Conservation (phyloP, 192 early-diverging fungal species). For the Backusella psychrophila region DNA sequence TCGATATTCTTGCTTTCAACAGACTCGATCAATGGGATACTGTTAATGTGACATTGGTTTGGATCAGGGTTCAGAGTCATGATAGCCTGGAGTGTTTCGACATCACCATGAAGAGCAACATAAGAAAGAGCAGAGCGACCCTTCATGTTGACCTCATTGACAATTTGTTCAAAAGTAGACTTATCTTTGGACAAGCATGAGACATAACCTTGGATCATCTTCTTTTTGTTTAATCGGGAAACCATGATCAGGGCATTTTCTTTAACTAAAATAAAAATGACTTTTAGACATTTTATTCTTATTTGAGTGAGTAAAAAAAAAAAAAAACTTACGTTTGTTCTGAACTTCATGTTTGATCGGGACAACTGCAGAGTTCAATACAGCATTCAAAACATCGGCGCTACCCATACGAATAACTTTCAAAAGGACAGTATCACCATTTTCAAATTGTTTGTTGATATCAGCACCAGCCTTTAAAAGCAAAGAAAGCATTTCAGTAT, state of each 20-base stretch:
- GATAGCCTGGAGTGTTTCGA: constrained; percentile 5
- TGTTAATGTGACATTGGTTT: background rate
- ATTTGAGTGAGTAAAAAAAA: background rate
- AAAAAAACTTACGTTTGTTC: constrained; percentile 5
- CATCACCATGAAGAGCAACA: background rate
- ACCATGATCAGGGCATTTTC: constrained; percentile 9
- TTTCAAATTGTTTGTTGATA: constrained; percentile 19
- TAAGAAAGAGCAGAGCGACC: constrained; percentile 8
- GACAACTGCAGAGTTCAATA: background rate
- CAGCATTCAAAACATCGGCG: background rate
- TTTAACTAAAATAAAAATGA: constrained; percentile 6
- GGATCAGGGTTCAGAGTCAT: constrained; percentile 16
- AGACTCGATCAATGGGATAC: constrained; percentile 23
- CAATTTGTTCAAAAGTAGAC: background rate
- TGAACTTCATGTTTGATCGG: background rate
- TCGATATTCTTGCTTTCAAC: constrained; percentile 7
- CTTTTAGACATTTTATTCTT: background rate
- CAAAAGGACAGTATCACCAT: constrained; percentile 23
- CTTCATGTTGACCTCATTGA: constrained; percentile 18
- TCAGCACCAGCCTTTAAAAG: constrained; percentile 29
- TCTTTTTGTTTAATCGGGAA: background rate
- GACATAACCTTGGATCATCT: background rate
- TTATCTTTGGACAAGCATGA: background rate
- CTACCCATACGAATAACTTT: constrained; percentile 23
- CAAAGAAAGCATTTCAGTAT: background rate